These are phyloP conservation scores for Kwoniella sp. DNA, from an alignment of 768 basidiomycete genomes.

Conservation along the genomic window DNA sequence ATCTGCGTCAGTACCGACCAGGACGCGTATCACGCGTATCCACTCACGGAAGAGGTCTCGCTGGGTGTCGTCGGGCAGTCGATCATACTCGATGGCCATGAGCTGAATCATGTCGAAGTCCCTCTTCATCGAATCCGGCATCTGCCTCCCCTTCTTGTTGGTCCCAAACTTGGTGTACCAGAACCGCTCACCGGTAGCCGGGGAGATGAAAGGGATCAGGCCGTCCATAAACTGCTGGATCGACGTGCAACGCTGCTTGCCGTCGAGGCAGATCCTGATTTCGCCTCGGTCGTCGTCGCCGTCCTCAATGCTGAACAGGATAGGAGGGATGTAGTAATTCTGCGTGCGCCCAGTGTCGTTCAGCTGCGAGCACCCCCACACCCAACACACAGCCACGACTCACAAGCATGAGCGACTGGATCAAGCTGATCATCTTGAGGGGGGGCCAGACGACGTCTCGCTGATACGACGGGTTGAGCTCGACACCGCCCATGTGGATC, in stretches of 20 bases:
- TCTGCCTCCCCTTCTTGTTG: constrained; percentile 7
- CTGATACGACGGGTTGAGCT: constrained; percentile 35
- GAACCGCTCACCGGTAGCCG: constrained; percentile 23
- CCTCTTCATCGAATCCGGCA: constrained; percentile 23
- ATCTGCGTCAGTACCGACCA: not conserved
- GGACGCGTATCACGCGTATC: not conserved
- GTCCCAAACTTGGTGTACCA: constrained; percentile 15
- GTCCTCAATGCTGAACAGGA: constrained; percentile 27
- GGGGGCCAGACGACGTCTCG: constrained; percentile 43
- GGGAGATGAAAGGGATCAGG: constrained; percentile 32
- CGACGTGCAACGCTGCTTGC: constrained; percentile 41
- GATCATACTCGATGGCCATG: constrained; percentile 60
- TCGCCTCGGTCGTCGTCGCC: constrained; percentile 9
- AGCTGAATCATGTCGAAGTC: constrained; percentile 31
- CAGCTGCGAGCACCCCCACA: not conserved
- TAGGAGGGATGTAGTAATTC: constrained; percentile 42
- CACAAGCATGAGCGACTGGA: constrained; percentile 39
- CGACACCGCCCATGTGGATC: constrained; percentile 28
- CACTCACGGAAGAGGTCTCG: constrained; percentile 59
- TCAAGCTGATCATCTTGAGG: constrained; percentile 32
- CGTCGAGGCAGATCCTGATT: constrained; percentile 34
- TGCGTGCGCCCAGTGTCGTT: too few species aligned
- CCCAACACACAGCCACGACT: constrained; percentile 12
- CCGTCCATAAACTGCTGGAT: constrained; percentile 37
- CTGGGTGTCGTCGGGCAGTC: constrained; percentile 59